Percentiles rank a stretch among this genome's conserved stretches.
These are phyloP conservation scores for Fusarium chuoi DNA, from an alignment of 2,329 filamentous ascomycete species.

Conservation along the genomic window DNA sequence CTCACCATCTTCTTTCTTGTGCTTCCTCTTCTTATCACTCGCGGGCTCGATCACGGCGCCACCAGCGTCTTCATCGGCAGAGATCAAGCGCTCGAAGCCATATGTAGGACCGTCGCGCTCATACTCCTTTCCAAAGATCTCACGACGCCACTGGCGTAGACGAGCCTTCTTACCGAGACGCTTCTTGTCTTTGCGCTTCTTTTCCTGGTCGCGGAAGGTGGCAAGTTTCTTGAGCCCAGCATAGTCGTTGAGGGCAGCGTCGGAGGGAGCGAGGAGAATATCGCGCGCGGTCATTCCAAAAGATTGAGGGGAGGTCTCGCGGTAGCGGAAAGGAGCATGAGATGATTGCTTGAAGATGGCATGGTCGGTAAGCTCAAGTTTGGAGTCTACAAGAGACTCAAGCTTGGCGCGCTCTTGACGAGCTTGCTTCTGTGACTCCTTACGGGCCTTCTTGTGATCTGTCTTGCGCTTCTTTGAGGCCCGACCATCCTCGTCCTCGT, in stretches of 20 bases:
- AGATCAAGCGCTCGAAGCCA: slow-evolving; percentile 60
- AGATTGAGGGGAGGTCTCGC: slow-evolving; percentile 88
- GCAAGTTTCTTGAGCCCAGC: slow-evolving; percentile 96
- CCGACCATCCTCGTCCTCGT: slow-evolving; percentile 55
- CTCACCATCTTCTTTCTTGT: slow-evolving; percentile 4
- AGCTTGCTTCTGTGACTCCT: slow-evolving; percentile 73
- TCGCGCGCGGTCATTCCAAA: slow-evolving; percentile 92
- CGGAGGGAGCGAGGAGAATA: slow-evolving; percentile 88
- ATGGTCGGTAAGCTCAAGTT: slow-evolving; percentile 77
- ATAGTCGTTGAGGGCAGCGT: slow-evolving; percentile 87
- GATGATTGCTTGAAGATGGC: slow-evolving; percentile 60
- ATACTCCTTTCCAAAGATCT: slow-evolving; percentile 69
- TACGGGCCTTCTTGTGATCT: slow-evolving; percentile 68
- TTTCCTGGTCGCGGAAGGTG: slow-evolving; percentile 85
- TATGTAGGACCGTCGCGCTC: slow-evolving; percentile 67
- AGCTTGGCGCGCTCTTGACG: slow-evolving; percentile 84
- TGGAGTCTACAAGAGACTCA: slow-evolving; percentile 85
- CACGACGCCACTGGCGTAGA: slow-evolving; percentile 83
- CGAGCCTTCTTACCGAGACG: slow-evolving; percentile 91
- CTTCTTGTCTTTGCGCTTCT: slow-evolving; percentile 91
- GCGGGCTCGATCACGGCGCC: slow-evolving; percentile 44
- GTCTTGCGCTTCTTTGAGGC: slow-evolving; percentile 70
- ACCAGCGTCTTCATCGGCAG: slow-evolving; percentile 40
- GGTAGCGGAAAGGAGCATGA: slow-evolving; percentile 78
- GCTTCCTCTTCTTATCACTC: slow-evolving; percentile 24